Conservation (phyloP, 2,329 filamentous ascomycete genomes). For the Zelopaecilomyces penicillatus region DNA sequence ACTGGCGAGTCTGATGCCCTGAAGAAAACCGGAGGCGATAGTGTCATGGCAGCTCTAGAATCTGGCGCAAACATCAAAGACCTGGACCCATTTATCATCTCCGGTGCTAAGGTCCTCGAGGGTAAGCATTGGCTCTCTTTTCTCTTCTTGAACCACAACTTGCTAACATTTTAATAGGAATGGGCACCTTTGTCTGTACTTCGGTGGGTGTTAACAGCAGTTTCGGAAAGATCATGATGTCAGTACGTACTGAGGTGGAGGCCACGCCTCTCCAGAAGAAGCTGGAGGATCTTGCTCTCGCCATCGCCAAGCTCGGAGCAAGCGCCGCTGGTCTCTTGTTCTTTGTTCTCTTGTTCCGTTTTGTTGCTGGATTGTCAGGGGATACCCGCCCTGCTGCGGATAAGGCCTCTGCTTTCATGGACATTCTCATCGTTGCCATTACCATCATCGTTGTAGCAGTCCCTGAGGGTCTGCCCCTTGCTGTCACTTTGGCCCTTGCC, state of each 20-base stretch:
- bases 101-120: slow-evolving; percentile 44
- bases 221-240: slow-evolving; percentile 49
- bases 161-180: slow-evolving; percentile 40
- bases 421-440: slow-evolving; percentile 57
- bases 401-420: slow-evolving; percentile 52
- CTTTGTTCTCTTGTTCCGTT: slow-evolving; percentile 69
- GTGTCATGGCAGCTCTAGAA: slow-evolving; percentile 57
- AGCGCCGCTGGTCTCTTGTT: slow-evolving; percentile 66
- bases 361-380: slow-evolving; percentile 52
- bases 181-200: slow-evolving; percentile 46
- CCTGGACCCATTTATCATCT: slow-evolving; percentile 20
- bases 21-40: slow-evolving; percentile 48
- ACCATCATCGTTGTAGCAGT: slow-evolving; percentile 61
- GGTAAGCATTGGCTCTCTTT: slow-evolving; percentile 38
- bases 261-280: slow-evolving; percentile 47
- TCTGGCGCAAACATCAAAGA: slow-evolving; percentile 59
- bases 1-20: slow-evolving; percentile 67
- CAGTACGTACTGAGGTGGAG: slow-evolving; percentile 42
- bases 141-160: slow-evolving; percentile 45
- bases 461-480: slow-evolving; percentile 56
- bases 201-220: slow-evolving; percentile 46
- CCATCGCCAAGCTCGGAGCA: slow-evolving; percentile 38
- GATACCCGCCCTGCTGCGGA: slow-evolving; percentile 39
- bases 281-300: slow-evolving; percentile 29
- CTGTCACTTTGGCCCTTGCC: slow-evolving; percentile 58